Conservation (phyloP, 2,329 filamentous ascomycete genomes). For the Colletotrichum abscissum region DNA sequence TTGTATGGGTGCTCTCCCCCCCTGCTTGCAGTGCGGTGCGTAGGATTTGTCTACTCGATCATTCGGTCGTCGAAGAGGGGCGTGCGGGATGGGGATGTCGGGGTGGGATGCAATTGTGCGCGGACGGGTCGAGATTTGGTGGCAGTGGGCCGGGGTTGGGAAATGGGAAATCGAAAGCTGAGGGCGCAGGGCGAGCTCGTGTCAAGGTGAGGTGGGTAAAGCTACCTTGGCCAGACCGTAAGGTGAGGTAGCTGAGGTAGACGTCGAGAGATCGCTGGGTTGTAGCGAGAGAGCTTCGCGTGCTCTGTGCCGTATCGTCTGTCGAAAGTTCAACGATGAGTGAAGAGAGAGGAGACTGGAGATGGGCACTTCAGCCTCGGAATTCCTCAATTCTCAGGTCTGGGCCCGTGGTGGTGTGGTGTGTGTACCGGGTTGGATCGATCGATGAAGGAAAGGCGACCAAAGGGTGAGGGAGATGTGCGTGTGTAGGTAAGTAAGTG, state of each 20-base stretch:
- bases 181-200: neutral
- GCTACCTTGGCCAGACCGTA: neutral
- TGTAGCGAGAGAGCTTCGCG: neutral
- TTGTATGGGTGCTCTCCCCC: neutral
- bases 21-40: neutral
- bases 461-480: neutral
- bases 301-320: neutral
- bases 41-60: constrained; percentile 7
- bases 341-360: neutral
- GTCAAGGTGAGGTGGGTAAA: neutral
- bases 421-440: neutral
- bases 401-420: neutral
- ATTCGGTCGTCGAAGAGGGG: constrained; percentile 7
- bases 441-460: neutral
- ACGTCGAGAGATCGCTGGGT: neutral
- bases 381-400: neutral
- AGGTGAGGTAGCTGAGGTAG: neutral
- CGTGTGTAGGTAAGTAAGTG: neutral
- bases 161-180: neutral
- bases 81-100: constrained; percentile 17
- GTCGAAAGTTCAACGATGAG: neutral
- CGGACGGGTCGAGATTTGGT: neutral
- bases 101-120: constrained; percentile 21
- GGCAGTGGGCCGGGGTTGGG: constrained; percentile 3
- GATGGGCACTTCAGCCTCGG: neutral